phyloP scores from a whole-genome alignment of 1,284 basidiomycete genomes.

The Puccinia coronata region DNA sequence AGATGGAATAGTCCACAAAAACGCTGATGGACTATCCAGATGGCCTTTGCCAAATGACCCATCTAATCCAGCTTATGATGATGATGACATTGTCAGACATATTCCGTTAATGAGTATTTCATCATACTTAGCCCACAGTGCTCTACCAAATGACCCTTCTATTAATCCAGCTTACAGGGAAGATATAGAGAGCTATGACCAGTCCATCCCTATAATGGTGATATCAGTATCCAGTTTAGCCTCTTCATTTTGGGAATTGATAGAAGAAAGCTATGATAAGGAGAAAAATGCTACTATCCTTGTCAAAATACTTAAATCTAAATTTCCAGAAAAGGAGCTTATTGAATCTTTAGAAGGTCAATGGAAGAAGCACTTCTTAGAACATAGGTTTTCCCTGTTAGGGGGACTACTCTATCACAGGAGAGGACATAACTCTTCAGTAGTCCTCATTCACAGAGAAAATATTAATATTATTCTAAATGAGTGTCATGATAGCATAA shows the following conservation, averaged over 20 bases:
- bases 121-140: too few relatives aligned
- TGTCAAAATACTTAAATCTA: not conserved
- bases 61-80: constrained; percentile 5
- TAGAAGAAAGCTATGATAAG: not conserved
- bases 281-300: not conserved
- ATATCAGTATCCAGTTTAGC: not conserved
- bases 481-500: constrained; percentile 18
- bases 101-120: not conserved
- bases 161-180: too few relatives aligned
- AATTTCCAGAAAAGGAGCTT: not conserved
- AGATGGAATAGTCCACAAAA: not conserved
- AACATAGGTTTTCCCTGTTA: not conserved
- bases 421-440: not conserved
- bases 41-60: not conserved
- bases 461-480: not conserved
- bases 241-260: not conserved
- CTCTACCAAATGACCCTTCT: too few relatives aligned
- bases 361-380: constrained; percentile 7
- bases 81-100: not conserved
- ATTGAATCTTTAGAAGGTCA: not conserved
- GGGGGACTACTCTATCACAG: constrained; percentile 7
- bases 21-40: constrained; percentile 10
- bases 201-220: not conserved
- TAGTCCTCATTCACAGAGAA: not conserved
- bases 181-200: too few relatives aligned